Evolutionary conservation across 2,329 filamentous ascomycete genomes (phyloP), one percentile per base, ranked within the genome.

Genomic region (Monosporascus sp.): DNA sequence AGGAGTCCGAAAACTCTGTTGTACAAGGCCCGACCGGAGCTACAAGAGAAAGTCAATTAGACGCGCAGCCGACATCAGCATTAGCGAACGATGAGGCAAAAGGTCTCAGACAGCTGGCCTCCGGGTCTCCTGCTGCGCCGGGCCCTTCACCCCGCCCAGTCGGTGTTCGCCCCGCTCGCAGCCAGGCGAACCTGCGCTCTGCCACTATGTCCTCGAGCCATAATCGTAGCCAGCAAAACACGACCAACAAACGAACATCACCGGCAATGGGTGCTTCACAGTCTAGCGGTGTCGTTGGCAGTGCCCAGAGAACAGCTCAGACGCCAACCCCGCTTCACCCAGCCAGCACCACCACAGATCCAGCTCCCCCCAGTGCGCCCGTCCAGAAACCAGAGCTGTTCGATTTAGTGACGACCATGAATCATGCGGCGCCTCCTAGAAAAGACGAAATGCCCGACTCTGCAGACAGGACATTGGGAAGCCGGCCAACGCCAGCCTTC

Each of bases 351-450:
- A 38, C 37, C 6, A 35, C 38, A 7, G 39, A 54, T n/a, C 55
- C 57, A n/a, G 37, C 52, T 1, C 44, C 54, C 17, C 39, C 51
- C 6, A 48, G 46, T 11, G 57, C 58, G 18, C 54, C 55, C 5
- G 47, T 52, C 20, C 52, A 55, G 48, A 57, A 58, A 45, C 48
- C 57, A 9, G 58, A 58, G 37, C 52, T 59, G 6, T 60, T 52
- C 24, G 55, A 57, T n/a, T n/a, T 59, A 6, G 55, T 59, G 17
- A 57, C 56, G 6, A 39, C 49, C 8, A 35, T 59, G 35, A 60
- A 58, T 31, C 50, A 56, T 25, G 51, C 52, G 4, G 54, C 27
- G 7, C 15, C 52, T n/a, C 54, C 54, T 7, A 51, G 53, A 6
- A 48, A 17, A 6, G 35, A 49, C 24, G 37, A 17, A 6, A 4